Evolutionary conservation across 1,139 yeast species (phyloP).

Genomic region (Candida smagusa): DNA sequence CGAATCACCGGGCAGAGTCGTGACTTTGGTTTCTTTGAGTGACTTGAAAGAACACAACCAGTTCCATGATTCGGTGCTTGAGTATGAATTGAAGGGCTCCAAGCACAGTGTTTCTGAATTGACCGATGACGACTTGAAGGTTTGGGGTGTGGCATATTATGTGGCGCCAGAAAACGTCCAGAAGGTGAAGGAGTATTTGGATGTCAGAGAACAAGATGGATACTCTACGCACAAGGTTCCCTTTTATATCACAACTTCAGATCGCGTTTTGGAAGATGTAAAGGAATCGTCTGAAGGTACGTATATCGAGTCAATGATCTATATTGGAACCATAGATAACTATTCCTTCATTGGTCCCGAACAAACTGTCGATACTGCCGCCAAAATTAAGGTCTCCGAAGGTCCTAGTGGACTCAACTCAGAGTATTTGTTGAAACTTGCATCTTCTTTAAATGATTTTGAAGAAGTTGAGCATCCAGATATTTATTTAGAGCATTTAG

Average conservation of each 20-base stretch:
- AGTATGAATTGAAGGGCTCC: conserved; percentile 32
- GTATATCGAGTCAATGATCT: conserved; percentile 60
- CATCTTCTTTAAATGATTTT: conserved; percentile 49
- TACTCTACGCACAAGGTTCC: conserved; percentile 70
- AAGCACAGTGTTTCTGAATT: conserved; percentile 19
- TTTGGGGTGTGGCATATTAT: conserved; percentile 83
- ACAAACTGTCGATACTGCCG: conserved; percentile 52
- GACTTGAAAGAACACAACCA: conserved; percentile 43
- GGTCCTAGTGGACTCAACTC: conserved; percentile 85
- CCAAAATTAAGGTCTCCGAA: conserved; percentile 46
- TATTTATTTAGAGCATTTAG: conserved; percentile 37
- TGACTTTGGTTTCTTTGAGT: conserved; percentile 62
- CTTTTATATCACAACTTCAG: conserved; percentile 46
- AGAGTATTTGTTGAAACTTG: conserved; percentile 62
- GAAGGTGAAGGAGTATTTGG: conserved; percentile 65
- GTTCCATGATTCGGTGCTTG: conserved; percentile 45
- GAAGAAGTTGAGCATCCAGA: conserved; percentile 34
- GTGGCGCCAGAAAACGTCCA: conserved; percentile 64
- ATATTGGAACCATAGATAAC: conserved; percentile 80
- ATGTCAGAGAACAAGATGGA: conserved; percentile 85
- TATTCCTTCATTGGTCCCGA: conserved; percentile 87
- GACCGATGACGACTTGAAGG: conserved; percentile 46
- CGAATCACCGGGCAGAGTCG: conserved; percentile 82
- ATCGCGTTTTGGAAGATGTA: conserved; percentile 7
- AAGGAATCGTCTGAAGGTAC: conserved; percentile 32